Evolutionary conservation across 768 basidiomycete genomes (phyloP), one percentile per base, ranked within the genome.

Genomic region (Termitomyces sp.): DNA sequence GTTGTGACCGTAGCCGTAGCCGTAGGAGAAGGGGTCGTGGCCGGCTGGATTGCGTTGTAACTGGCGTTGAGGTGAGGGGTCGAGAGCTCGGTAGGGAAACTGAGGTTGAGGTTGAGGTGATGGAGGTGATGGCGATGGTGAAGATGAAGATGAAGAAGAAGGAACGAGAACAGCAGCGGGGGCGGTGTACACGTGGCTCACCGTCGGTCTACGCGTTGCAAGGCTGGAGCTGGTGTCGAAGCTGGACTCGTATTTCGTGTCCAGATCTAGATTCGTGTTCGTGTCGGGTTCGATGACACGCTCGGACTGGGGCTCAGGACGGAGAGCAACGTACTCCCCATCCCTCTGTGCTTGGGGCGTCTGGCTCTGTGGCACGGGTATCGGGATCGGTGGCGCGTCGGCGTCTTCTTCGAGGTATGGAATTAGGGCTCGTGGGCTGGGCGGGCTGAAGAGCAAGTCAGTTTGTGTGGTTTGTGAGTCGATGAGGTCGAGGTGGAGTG

Each of bases 321-420:
- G n/a, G n/a, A n/a, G 10, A 47, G 16, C 10, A 22, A 20, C 26
- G 5, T 53, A 44, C 30, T 26, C 40, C 27, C 24, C n/a, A n/a
- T n/a, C n/a, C n/a, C n/a, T n/a, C n/a, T n/a, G 13, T 22, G 7
- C 30, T 20, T 57, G 51, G 5, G 60, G 56, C 22, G 53, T 55
- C 39, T 62, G 61, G 33, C 39, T 56, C 10, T 33, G 50, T 5
- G 60, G 60, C 20, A 52, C 57, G 42, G 60, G 60, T 49, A 61
- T 58, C 2, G 60, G 60, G 6, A 61, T 55, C 0, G 60, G 60
- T 7, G 53, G 60, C 12, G 26, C 40, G n/a, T 53, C 55, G 13
- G 24, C 46, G 12, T 54, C 55, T 4, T 45, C 18, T 37, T 43
- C 45, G 10, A 47, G 26, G 8, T 43, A 54, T 5, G 54, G 44